phyloP scores from a whole-genome alignment of 2,329 filamentous ascomycete species.

The Aspergillus udagawae region DNA sequence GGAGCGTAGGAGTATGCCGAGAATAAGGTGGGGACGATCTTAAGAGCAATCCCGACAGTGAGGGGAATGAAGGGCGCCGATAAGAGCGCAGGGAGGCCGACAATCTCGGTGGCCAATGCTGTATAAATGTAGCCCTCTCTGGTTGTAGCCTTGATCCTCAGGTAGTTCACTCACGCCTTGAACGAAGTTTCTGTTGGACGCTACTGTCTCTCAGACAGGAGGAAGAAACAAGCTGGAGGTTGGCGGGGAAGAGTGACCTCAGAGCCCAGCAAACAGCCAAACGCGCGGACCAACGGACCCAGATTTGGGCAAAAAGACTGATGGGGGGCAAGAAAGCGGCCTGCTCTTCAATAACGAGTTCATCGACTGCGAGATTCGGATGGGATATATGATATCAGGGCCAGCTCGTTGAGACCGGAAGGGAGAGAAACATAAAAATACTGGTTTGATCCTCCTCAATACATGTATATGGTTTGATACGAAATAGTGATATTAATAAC shows the following conservation, averaged over 20 bases:
- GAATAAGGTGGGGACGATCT: neutral
- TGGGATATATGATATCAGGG: neutral
- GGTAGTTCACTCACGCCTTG: neutral
- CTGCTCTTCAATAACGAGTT: constrained; percentile 27
- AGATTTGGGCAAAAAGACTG: constrained; percentile 11
- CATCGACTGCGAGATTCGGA: constrained; percentile 16
- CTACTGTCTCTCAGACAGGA: neutral
- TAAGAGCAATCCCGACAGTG: neutral
- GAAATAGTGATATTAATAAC: neutral
- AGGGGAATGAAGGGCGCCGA: neutral
- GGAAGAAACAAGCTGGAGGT: constrained; percentile 3
- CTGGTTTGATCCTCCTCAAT: neutral
- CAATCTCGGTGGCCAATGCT: neutral
- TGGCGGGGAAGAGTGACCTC: constrained; percentile 14
- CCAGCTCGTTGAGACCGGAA: constrained; percentile 1
- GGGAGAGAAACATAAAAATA: neutral
- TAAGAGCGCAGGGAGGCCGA: neutral
- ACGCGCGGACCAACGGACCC: constrained; percentile 16
- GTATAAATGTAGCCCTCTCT: neutral
- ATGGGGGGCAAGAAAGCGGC: constrained; percentile 1
- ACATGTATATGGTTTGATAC: neutral
- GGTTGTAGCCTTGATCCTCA: neutral
- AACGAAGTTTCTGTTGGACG: neutral
- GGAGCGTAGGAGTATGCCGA: neutral
- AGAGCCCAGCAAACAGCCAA: constrained; percentile 11